These are phyloP conservation scores for Viola odorata DNA, from an alignment of 345 rosid species.

Conservation along the genomic window DNA sequence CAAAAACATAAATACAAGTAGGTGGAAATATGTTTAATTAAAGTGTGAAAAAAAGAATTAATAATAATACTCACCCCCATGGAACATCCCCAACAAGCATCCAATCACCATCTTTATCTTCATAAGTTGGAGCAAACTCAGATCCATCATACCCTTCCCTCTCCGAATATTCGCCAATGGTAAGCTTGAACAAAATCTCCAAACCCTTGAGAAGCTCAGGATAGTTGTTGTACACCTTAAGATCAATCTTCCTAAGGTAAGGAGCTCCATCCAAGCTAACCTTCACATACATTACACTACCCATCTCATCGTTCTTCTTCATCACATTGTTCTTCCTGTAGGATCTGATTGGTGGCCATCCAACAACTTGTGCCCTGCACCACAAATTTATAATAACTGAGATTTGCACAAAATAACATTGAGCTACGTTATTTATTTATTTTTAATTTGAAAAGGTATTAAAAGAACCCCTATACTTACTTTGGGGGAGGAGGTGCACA, in stretches of 20 bases:
- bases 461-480: conserved; percentile 25
- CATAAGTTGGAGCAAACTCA: conserved; percentile 17
- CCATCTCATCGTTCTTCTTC: background rate
- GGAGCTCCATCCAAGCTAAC: conserved; percentile 28
- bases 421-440: background rate
- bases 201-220: conserved; percentile 21
- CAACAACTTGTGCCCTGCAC: conserved; percentile 23
- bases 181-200: conserved; percentile 24
- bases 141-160: conserved; percentile 19
- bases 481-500: conserved; percentile 38
- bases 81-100: conserved; percentile 25
- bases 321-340: conserved; percentile 16
- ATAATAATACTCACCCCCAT: conserved; percentile 16
- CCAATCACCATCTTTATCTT: conserved; percentile 24
- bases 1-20: background rate
- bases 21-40: background rate
- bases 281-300: conserved; percentile 14
- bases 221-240: conserved; percentile 17
- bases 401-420: background rate
- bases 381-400: background rate
- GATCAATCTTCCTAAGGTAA: conserved; percentile 24
- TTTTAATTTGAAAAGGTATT: background rate
- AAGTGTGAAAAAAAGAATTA: background rate
- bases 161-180: conserved; percentile 18
- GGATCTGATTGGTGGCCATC: conserved; percentile 28